These are phyloP conservation scores for Gilbertella persicaria DNA, from an alignment of 371 early-diverging fungal species.

Conservation along the genomic window DNA sequence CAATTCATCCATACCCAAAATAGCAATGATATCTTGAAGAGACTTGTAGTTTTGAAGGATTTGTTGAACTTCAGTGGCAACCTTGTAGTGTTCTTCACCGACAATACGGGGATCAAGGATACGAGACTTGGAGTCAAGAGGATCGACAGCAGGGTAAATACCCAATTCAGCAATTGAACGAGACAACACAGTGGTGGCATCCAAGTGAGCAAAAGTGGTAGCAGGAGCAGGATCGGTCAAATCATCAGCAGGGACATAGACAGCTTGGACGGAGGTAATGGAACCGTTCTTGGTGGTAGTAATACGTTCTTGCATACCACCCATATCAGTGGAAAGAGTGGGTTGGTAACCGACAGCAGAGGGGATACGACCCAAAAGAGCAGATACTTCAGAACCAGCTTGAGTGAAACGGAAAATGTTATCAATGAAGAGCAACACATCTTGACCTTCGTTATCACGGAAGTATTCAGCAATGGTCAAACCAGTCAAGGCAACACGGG, in stretches of 20 bases:
- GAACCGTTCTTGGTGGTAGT: constrained; percentile 99
- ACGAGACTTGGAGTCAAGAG: constrained; percentile 95
- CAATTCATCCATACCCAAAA: constrained; percentile 94
- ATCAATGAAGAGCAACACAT: constrained; percentile 94
- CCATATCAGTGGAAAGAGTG: constrained; percentile 94
- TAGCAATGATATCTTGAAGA: constrained; percentile 95
- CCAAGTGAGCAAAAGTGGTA: constrained; percentile 98
- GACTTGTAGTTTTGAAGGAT: constrained; percentile 95
- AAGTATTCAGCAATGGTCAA: constrained; percentile 98
- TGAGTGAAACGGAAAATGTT: constrained; percentile 98
- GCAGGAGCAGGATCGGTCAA: constrained; percentile 98
- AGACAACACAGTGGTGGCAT: constrained; percentile 98
- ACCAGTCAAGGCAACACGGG: constrained; percentile 97
- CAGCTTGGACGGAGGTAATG: constrained; percentile 97
- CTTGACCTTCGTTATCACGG: constrained; percentile 98
- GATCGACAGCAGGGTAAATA: constrained; percentile 99
- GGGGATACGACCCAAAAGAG: constrained; percentile 97
- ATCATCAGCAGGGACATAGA: constrained; percentile 98
- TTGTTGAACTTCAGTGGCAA: constrained; percentile 92
- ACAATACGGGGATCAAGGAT: constrained; percentile 94
- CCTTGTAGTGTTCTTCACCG: constrained; percentile 90
- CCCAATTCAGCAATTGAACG: constrained; percentile 97
- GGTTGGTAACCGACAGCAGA: constrained; percentile 99
- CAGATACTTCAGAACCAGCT: constrained; percentile 94
- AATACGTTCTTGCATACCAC: constrained; percentile 98